phyloP scores from a whole-genome alignment of 192 early-diverging fungal genomes.

The Podila horticola region DNA sequence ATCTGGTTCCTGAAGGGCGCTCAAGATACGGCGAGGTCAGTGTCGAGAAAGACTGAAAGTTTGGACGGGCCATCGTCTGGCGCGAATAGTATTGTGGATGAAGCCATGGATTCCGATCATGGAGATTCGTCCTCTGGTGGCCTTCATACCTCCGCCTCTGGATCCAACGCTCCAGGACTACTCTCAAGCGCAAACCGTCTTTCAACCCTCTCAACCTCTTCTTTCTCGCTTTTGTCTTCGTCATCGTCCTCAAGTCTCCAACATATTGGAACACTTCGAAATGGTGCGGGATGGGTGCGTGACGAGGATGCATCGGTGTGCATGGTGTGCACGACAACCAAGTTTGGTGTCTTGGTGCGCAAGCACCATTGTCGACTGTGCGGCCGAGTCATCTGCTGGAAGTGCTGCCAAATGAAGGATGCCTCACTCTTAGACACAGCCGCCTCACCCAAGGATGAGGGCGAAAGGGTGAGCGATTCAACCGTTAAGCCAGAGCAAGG shows the following conservation, averaged over 20 bases:
- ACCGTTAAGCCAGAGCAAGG: neutral
- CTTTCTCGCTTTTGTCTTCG: slow-evolving; percentile 4
- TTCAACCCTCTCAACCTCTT: neutral
- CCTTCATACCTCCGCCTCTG: neutral
- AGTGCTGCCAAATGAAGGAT: slow-evolving; percentile 62
- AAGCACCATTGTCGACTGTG: slow-evolving; percentile 81
- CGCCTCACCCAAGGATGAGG: neutral
- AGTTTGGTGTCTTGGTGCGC: slow-evolving; percentile 44
- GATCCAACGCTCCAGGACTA: neutral
- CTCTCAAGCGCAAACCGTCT: neutral
- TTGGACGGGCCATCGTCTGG: neutral
- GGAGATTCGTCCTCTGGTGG: neutral
- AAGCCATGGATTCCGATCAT: neutral
- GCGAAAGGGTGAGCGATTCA: neutral
- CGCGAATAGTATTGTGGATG: neutral
- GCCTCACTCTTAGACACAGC: neutral
- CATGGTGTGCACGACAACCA: slow-evolving; percentile 43
- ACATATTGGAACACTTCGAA: slow-evolving; percentile 22
- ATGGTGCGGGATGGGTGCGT: slow-evolving; percentile 37
- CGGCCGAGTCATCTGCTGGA: slow-evolving; percentile 71
- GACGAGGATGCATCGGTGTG: slow-evolving; percentile 50
- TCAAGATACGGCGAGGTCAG: neutral
- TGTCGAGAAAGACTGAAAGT: neutral
- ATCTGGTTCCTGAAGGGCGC: slow-evolving; percentile 39
- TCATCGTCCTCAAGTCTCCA: neutral